Base-by-base conservation (phyloP, 2,329 filamentous ascomycete species). In the Sporothrix phasma region DNA sequence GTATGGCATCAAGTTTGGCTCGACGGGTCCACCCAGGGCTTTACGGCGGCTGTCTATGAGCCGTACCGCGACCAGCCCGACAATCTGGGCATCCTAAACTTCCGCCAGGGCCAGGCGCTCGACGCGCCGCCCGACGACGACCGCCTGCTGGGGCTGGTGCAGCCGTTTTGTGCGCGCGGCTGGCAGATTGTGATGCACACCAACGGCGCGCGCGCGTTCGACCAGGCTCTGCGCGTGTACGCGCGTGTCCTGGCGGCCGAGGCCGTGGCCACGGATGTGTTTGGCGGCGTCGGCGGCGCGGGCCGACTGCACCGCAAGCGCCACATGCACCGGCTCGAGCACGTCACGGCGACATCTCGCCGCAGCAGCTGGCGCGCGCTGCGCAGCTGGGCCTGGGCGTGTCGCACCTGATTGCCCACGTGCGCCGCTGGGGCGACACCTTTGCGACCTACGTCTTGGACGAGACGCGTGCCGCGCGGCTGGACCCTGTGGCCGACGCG, bases 41-140 rank as follows among this genome's bases (percentile, higher is more conserved):
- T 66, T 46, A 66, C 65, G 29, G 62, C 65, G 11, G 62, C 62
- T 29, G 37, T 66, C n/a, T 62, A 64, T 53, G 45, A 54, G 53
- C 43, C 62, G 34, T 66, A 66, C 51, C 58, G 19, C 37, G 51
- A 37, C 43, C 41, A 69, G 4, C 64, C 68, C n/a, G 67, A 68
- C 54, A 67, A 67, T 59, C 68, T 65, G 54, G 72, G 51, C 70
- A 72, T 72, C 65, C 70, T 70, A 43, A 69, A 69, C 62, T 69
- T 58, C 69, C 62, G 65, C 31, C 22, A 62, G 39, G 61, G 64
- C 15, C 10, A 34, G 5, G 62, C 19, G 5, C 51, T 62, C 31
- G 58, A 62, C 22, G 62, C 61, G 13, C 46, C 61, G 39, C 61
- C 61, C 11, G 61, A 66, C 61, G 65, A 66, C 47, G 63, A 67